Percentiles rank a stretch among this genome's conserved stretches.
These are phyloP conservation scores for Penicillium capsulatum DNA, from an alignment of 2,329 filamentous ascomycete genomes.

Conservation along the genomic window DNA sequence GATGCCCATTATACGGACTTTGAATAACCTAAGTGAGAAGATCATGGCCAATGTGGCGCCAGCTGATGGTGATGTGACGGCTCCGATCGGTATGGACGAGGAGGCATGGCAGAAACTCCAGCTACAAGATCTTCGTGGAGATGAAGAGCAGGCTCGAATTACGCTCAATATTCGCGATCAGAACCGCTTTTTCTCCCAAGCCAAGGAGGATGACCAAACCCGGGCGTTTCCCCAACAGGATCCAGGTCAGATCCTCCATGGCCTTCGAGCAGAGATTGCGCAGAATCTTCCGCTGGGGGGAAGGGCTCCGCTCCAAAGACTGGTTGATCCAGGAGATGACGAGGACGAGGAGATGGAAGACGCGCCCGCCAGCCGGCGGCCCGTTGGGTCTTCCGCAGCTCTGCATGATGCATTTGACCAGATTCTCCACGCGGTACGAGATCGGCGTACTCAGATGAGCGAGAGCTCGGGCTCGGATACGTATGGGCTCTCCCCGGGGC, in stretches of 20 bases:
- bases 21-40: constrained; percentile 90
- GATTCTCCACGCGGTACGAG: constrained; percentile 56
- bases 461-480: constrained; percentile 37
- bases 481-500: constrained; percentile 46
- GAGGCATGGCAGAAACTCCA: constrained; percentile 69
- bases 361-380: constrained; percentile 28
- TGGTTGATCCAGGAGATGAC: constrained; percentile 50
- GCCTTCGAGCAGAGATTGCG: constrained; percentile 59
- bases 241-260: constrained; percentile 62
- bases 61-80: constrained; percentile 65
- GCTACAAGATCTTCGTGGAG: constrained; percentile 73
- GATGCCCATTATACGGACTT: constrained; percentile 79
- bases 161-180: constrained; percentile 86
- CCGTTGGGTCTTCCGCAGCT: constrained; percentile 66
- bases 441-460: constrained; percentile 50
- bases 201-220: constrained; percentile 45
- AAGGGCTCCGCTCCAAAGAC: constrained; percentile 65
- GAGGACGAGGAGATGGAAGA: constrained; percentile 57
- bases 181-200: constrained; percentile 68
- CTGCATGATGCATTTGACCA: constrained; percentile 54
- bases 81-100: constrained; percentile 65
- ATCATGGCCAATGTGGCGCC: constrained; percentile 84
- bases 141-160: constrained; percentile 70
- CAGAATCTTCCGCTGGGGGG: constrained; percentile 46
- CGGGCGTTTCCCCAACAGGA: constrained; percentile 64